A percentile compares a stretch with the other conserved stretches of the same genome.
Conservation (phyloP, 495 filamentous ascomycete species). For the Friedmanniomyces endolithicus region DNA sequence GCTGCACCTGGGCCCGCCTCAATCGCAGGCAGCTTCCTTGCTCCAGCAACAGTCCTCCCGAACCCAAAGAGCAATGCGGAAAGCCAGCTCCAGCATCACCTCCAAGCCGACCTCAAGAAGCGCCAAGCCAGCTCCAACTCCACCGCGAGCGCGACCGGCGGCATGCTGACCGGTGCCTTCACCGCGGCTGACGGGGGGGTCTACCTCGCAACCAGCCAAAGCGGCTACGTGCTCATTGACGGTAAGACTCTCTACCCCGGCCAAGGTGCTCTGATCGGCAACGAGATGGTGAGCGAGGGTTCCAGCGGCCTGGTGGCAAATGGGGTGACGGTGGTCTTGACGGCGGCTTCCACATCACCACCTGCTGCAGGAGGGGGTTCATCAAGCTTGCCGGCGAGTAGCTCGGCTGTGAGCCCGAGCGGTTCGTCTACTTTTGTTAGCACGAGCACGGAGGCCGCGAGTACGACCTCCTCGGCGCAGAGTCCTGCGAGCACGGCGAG, state of each 20-base stretch:
- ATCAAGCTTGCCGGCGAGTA: not conserved
- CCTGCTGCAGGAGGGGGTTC: not conserved
- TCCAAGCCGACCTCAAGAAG: not conserved
- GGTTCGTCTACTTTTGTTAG: not conserved
- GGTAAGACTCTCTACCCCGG: conserved; percentile 6
- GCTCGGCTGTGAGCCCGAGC: not conserved
- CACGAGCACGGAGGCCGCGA: not conserved
- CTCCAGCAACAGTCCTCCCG: not conserved
- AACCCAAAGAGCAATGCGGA: not conserved
- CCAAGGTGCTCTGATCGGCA: conserved; percentile 6
- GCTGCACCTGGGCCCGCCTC: not conserved
- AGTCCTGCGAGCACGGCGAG: not conserved
- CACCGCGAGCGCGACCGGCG: not conserved
- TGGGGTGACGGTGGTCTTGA: not conserved
- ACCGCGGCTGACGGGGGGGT: conserved; percentile 5
- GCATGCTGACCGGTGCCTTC: conserved; percentile 2
- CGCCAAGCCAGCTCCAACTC: not conserved
- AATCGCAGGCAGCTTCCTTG: not conserved
- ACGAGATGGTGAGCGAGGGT: conserved; percentile 1
- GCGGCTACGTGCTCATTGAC: conserved; percentile 7
- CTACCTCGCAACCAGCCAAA: conserved; percentile 6
- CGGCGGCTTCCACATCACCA: not conserved
- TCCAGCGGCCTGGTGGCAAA: conserved; percentile 6
- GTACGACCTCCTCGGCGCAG: not conserved
- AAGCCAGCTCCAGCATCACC: not conserved